A percentile compares a stretch with the other conserved stretches of the same genome.
These are phyloP conservation scores for Hymenoscyphus fraxineus DNA, from an alignment of 2,329 filamentous ascomycete species.

Conservation along the genomic window DNA sequence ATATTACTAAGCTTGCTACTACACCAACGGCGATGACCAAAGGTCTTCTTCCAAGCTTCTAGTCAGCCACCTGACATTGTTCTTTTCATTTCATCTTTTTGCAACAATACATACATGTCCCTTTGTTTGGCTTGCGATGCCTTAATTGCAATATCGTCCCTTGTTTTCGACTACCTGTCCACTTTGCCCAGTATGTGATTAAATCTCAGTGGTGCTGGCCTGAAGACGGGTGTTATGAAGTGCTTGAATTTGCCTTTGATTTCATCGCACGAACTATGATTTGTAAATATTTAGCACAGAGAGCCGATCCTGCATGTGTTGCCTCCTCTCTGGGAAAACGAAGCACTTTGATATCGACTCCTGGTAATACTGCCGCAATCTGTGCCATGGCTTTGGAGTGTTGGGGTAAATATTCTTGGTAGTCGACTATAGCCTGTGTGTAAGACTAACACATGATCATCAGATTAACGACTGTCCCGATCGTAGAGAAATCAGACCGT, in stretches of 20 bases:
- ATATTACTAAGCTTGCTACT: no score
- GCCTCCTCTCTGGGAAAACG: conserved; percentile 29
- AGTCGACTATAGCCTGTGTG: conserved; percentile 13
- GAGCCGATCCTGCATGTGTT: conserved; percentile 19
- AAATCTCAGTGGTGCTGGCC: conserved; percentile 24
- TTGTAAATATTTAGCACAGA: conserved; percentile 31
- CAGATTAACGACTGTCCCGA: background rate
- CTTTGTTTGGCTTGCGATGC: background rate
- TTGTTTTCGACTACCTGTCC: background rate
- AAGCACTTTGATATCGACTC: conserved; percentile 5
- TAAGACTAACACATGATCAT: background rate
- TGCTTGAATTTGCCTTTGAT: conserved; percentile 25
- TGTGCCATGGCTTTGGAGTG: conserved; percentile 10
- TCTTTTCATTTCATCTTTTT: background rate
- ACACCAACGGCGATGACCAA: no score
- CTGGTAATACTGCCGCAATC: conserved; percentile 17
- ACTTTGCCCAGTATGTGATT: conserved; percentile 20
- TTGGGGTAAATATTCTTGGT: conserved; percentile 9
- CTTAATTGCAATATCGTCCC: background rate
- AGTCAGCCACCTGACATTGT: no score
- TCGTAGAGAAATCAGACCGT: conserved; percentile 3
- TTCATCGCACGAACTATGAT: conserved; percentile 28
- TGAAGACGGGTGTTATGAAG: conserved; percentile 22
- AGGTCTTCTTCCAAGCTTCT: no score
- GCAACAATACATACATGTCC: conserved; percentile 3